Evolutionary conservation across 495 filamentous ascomycete genomes (phyloP).

Genomic region (Lophiotrema nucula): DNA sequence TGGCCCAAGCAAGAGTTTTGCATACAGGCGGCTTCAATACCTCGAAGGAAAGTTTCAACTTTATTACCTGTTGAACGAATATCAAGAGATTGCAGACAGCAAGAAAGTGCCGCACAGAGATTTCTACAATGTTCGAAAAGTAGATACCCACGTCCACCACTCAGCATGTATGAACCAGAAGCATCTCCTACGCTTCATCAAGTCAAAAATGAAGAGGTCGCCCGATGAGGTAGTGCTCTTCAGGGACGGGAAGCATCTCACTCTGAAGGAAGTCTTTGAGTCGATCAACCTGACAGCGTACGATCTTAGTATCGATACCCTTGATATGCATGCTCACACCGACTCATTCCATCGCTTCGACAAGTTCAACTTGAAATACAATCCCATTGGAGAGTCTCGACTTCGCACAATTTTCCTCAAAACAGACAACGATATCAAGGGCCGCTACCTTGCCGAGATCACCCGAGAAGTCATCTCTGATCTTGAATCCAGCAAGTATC

Average conservation of each 20-base stretch:
- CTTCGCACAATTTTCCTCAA: conserved; percentile 95
- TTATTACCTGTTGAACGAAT: conserved; percentile 87
- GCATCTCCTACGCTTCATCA: conserved; percentile 95
- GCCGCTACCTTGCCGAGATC: conserved; percentile 93
- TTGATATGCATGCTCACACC: conserved; percentile 98
- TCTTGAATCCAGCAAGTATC: conserved; percentile 97
- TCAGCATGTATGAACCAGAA: conserved; percentile 99
- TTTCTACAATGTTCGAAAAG: conserved; percentile 98
- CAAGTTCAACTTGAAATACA: conserved; percentile 99
- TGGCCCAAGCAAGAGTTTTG: conserved; percentile 94
- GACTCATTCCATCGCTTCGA: conserved; percentile 99
- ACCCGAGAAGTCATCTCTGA: conserved; percentile 98
- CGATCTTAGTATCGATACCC: conserved; percentile 95
- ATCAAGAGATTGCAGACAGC: conserved; percentile 96
- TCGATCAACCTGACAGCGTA: conserved; percentile 97
- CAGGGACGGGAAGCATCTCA: conserved; percentile 89
- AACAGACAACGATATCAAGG: conserved; percentile 96
- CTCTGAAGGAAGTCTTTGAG: conserved; percentile 89
- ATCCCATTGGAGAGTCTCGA: conserved; percentile 92
- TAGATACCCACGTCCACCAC: conserved; percentile 98
- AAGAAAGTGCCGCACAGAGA: conserved; percentile 96
- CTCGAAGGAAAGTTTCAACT: conserved; percentile 95
- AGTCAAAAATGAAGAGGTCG: conserved; percentile 98
- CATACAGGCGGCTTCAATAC: conserved; percentile 90
- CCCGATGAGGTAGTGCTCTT: conserved; percentile 92